Base-by-base conservation (phyloP, 2,329 filamentous ascomycete genomes). In the Aulographum hederae region DNA sequence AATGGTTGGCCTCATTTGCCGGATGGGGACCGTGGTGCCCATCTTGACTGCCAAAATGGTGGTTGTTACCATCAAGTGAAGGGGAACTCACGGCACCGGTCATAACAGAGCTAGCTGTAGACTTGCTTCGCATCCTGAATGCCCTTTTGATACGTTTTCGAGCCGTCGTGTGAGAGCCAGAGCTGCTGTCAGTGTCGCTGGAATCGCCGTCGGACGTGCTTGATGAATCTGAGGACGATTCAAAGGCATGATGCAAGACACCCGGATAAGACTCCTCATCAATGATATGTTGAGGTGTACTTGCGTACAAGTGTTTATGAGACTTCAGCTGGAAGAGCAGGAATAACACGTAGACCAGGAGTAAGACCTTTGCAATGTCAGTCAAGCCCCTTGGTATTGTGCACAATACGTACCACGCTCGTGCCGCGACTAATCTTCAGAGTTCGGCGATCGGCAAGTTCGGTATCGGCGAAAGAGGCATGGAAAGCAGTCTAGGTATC, bases 261-360 rank as follows among this genome's bases (percentile, higher is more conserved):
- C 85, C 85, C 15, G 85, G 85, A 28, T 81, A 77, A 0, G 81
- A 75, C 50, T 93, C 85, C 44, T 89, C 82, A 42, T 94, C 85
- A 39, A 94, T 89, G 37, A 91, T 78, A 43, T 85, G 76, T 55
- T 93, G 84, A 6, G 85, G 85, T 4, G 80, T 93, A 41, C 82
- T 89, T 52, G 84, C 78, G 43, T 93, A 92, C 60, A 93, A 73
- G 56, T 91, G 92, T 6, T 80, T 69, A 48, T 93, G 84, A 2
- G 82, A 89, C 54, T 91, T 91, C 37, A 93, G 69, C 57, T 92
- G 84, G 54, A 93, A 93, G 14, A 92, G 48, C 20, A 93, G 67
- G 47, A 92, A 93, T 13, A 92, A 58, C 28, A 73, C 56, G 49
- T 93, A 93, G 8, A 93, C 76, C 20, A 92, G 49, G 2, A 92